Conservation (phyloP, 2,329 filamentous ascomycete genomes). For the Dactylellina leptospora region DNA sequence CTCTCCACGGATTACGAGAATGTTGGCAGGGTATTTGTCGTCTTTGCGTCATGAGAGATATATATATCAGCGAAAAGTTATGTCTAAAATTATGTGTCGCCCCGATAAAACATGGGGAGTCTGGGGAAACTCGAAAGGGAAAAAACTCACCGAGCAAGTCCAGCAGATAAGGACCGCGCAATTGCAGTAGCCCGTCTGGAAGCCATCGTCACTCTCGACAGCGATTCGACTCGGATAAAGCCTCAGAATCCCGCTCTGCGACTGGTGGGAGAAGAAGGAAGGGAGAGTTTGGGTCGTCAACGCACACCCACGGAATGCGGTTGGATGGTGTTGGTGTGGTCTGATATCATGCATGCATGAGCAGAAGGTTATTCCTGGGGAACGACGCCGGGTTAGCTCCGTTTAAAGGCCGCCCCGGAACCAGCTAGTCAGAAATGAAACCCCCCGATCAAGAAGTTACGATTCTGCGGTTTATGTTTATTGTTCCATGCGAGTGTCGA, state of each 20-base stretch:
- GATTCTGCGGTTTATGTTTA: not conserved
- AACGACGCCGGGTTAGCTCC: conserved; percentile 15
- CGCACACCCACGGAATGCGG: conserved; percentile 7
- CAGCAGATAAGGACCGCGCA: conserved; percentile 45
- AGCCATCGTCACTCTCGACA: conserved; percentile 22
- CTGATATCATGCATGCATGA: conserved; percentile 51
- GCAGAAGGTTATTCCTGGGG: conserved; percentile 13
- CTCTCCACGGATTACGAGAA: conserved; percentile 43
- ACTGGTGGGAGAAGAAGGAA: conserved; percentile 10
- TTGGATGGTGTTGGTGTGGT: conserved; percentile 48
- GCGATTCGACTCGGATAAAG: not conserved
- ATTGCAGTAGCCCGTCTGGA: conserved; percentile 45
- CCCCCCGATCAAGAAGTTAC: too few species aligned
- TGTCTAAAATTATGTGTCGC: not conserved
- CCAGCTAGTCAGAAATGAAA: conserved; percentile 21
- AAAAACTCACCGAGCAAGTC: conserved; percentile 40
- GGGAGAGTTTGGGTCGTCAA: conserved; percentile 20
- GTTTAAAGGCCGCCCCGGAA: conserved; percentile 16
- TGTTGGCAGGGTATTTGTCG: conserved; percentile 38
- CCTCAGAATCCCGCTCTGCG: conserved; percentile 1
- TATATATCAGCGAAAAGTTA: not conserved
- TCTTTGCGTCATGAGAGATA: not conserved
- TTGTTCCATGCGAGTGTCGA: not conserved
- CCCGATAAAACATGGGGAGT: not conserved
- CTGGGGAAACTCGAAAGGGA: not conserved